Base-by-base conservation (phyloP, 108 stramenopile genomes). In the Cyclotella atomus region DNA sequence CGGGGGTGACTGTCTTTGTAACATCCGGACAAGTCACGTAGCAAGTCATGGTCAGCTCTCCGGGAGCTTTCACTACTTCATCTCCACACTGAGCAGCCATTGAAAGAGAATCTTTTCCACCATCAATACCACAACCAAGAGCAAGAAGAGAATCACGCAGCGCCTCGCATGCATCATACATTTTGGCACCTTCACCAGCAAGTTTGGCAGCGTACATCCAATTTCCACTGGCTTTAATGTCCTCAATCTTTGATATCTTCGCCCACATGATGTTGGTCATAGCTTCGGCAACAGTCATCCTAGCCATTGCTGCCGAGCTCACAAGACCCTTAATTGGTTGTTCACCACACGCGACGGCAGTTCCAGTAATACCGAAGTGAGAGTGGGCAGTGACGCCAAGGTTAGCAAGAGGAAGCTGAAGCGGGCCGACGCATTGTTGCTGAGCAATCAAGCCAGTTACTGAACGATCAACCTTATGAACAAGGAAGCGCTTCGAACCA, bases 141-240 rank as follows among this genome's bases (percentile, higher is more conserved):
- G 81, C 87, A 7, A 97, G 76, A 57, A 99, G 82, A 17, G 91
- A 85, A 62, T 97, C 94, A 15, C 95, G 79, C 49, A 99, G 78
- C 7, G 99, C 97, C 65, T 90, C 89, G 76, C 97, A 98, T n/a
- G 97, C 95, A 74, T 96, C 97, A 70, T 92, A 98, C 97, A 99
- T 98, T 78, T 93, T 97, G 23, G 98, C 90, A 47, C 97, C 98
- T 79, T 99, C 99, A 4, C 99, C 99, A 10, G 89, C 84, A 16
- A 99, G 94, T 80, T 99, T 99, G 46, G 98, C 98, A 19, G 99
- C 98, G 76, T 98, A 99, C 99, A 99, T 99, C 99, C 99, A 99
- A 81, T 99, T 99, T 24, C 96, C 97, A 70, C 92, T 91, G 20
- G 95, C 92, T 72, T 98, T 98, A 77, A 98, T 95, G 68, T 98